Evolutionary conservation across 768 basidiomycete species (phyloP).

Genomic region (Strobilomyces echinocephalus): DNA sequence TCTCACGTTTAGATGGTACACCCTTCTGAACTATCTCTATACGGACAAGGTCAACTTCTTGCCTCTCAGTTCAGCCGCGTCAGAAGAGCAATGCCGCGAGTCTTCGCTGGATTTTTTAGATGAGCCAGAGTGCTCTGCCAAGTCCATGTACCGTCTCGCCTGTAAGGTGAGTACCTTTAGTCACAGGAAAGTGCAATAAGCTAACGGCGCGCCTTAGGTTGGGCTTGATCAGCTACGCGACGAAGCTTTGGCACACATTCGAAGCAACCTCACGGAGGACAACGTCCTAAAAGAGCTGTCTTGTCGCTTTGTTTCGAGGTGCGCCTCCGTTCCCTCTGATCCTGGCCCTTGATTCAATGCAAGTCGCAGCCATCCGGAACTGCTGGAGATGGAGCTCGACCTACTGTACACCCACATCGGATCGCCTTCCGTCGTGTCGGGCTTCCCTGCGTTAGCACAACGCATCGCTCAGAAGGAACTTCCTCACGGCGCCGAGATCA

Average conservation of each 20-base stretch:
- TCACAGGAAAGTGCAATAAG: background rate
- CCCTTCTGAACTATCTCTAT: constrained; percentile 38
- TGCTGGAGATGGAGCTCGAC: constrained; percentile 25
- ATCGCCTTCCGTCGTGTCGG: constrained; percentile 11
- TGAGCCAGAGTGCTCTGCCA: constrained; percentile 33
- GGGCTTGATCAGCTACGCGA: constrained; percentile 17
- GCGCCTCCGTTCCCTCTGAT: background rate
- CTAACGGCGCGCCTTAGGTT: constrained; percentile 8
- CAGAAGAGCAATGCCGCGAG: background rate
- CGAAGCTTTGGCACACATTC: constrained; percentile 17
- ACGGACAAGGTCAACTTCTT: constrained; percentile 31
- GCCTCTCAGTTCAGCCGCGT: constrained; percentile 25
- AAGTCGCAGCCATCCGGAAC: constrained; percentile 6
- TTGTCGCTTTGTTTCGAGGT: constrained; percentile 18
- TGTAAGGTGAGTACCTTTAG: constrained; percentile 27
- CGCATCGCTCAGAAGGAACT: constrained; percentile 16
- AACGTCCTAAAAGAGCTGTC: constrained; percentile 24
- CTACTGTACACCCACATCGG: constrained; percentile 15
- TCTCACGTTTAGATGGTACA: constrained; percentile 1
- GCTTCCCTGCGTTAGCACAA: constrained; percentile 9
- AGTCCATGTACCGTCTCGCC: constrained; percentile 43
- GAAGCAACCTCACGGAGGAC: constrained; percentile 15
- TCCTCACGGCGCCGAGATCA: constrained; percentile 21
- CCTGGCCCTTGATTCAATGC: background rate
- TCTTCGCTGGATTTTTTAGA: background rate